Evolutionary conservation across 164 flowering plant species (phyloP).

Genomic region (Magnolia changhungtana): DNA sequence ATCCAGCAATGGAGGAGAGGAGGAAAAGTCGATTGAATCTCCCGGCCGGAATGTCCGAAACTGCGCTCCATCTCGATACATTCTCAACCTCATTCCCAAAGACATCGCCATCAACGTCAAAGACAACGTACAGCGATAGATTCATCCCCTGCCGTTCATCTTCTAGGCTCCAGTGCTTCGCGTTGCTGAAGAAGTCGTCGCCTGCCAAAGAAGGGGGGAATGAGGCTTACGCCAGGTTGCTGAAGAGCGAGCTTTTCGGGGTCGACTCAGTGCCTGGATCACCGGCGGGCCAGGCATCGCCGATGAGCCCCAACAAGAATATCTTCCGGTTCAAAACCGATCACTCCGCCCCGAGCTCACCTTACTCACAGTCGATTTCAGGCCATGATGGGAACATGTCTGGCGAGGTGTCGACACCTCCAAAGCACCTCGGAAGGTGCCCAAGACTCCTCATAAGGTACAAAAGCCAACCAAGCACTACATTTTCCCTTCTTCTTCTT

Average conservation of each 20-base stretch:
- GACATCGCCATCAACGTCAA: conserved; percentile 49
- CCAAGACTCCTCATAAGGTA: conserved; percentile 97
- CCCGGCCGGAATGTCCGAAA: conserved; percentile 73
- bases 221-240: conserved; percentile 66
- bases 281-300: conserved; percentile 73
- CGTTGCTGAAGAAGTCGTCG: conserved; percentile 68
- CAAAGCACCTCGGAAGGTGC: conserved; percentile 84
- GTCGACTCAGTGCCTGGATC: conserved; percentile 61
- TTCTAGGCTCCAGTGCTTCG: conserved; percentile 85
- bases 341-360: conserved; percentile 63
- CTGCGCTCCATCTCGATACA: conserved; percentile 60
- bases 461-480: not conserved
- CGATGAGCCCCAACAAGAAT: conserved; percentile 81
- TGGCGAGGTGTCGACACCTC: conserved; percentile 59
- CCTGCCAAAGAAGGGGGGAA: conserved; percentile 84
- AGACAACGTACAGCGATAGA: conserved; percentile 70
- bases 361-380: conserved; percentile 60
- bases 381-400: conserved; percentile 47
- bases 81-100: conserved; percentile 37
- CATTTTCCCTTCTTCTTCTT: not conserved
- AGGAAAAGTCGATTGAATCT: conserved; percentile 73
- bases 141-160: conserved; percentile 96
- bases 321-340: conserved; percentile 90
- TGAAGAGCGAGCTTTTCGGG: conserved; percentile 83
- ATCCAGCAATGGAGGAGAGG: conserved; percentile 44